phyloP scores from a whole-genome alignment of 352 stramenopile species.

The Phytophthora quininea region DNA sequence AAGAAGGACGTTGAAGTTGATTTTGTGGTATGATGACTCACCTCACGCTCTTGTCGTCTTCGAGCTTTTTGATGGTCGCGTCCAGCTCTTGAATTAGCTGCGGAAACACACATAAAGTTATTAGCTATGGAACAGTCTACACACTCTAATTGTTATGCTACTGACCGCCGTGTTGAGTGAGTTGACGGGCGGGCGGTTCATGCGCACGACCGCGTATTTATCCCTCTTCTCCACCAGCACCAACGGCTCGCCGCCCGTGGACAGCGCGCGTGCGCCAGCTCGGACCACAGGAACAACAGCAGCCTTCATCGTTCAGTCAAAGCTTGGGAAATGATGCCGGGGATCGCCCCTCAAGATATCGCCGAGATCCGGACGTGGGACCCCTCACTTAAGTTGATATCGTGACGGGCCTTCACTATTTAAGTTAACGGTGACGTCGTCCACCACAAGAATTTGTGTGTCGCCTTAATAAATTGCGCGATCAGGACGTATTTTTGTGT shows the following conservation, averaged over 20 bases:
- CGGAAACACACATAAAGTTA: not conserved
- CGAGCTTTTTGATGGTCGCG: slow-evolving; percentile 70
- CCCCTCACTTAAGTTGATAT: slow-evolving; percentile 21
- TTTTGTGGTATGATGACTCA: slow-evolving; percentile 22
- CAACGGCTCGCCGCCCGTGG: slow-evolving; percentile 45
- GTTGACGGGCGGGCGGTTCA: slow-evolving; percentile 85
- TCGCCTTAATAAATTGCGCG: not conserved
- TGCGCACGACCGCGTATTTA: slow-evolving; percentile 78
- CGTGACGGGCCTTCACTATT: not conserved
- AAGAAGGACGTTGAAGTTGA: not conserved
- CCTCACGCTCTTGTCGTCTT: slow-evolving; percentile 78
- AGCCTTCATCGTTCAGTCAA: slow-evolving; percentile 22
- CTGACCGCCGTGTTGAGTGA: slow-evolving; percentile 76
- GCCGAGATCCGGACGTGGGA: slow-evolving; percentile 48
- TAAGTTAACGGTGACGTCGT: not conserved
- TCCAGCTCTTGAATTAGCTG: slow-evolving; percentile 77
- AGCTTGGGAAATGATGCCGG: not conserved
- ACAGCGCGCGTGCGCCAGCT: slow-evolving; percentile 31
- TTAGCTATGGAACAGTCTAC: not conserved
- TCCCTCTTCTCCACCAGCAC: slow-evolving; percentile 77
- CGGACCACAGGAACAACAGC: slow-evolving; percentile 5
- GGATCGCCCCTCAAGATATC: not conserved
- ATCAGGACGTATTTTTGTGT: not conserved
- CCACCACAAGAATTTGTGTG: slow-evolving; percentile 1
- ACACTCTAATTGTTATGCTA: not conserved